Conservation (phyloP, 192 early-diverging fungal genomes). For the Lobosporangium transversale region DNA sequence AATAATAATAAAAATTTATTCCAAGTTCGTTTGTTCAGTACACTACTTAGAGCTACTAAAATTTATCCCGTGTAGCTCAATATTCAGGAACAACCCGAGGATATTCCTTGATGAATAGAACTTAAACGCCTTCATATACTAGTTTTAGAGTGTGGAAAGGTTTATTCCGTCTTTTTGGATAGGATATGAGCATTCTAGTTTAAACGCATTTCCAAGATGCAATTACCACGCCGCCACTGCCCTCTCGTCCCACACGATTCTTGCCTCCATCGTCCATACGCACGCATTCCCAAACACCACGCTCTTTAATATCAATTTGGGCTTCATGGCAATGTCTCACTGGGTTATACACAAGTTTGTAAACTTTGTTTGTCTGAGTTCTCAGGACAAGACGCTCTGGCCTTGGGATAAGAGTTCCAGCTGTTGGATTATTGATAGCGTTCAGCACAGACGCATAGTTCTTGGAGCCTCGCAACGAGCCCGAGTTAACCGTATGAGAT, state of each 20-base stretch:
- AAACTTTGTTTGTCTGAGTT: constrained; percentile 39
- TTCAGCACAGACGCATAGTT: constrained; percentile 15
- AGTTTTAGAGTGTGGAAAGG: too few relatives aligned
- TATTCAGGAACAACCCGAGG: too few relatives aligned
- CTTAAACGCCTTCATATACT: too few relatives aligned
- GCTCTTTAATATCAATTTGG: constrained; percentile 37
- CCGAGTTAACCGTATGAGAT: neutral
- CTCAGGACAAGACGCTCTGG: constrained; percentile 40
- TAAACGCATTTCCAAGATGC: constrained; percentile 41
- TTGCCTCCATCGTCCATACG: constrained; percentile 50
- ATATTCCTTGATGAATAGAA: too few relatives aligned
- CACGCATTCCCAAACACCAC: constrained; percentile 47
- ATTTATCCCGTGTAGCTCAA: too few relatives aligned
- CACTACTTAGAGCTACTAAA: too few relatives aligned
- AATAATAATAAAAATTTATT: too few relatives aligned
- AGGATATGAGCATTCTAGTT: too few relatives aligned
- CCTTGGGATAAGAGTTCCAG: constrained; percentile 3
- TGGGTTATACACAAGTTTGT: constrained; percentile 39
- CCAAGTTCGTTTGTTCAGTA: too few relatives aligned
- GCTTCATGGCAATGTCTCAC: constrained; percentile 43
- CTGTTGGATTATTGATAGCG: too few relatives aligned
- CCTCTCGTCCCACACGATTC: constrained; percentile 35
- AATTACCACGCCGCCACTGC: constrained; percentile 43
- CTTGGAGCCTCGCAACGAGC: neutral
- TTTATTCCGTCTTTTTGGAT: too few relatives aligned